Conservation (phyloP, 768 basidiomycete species). For the Pholiota microspora region DNA sequence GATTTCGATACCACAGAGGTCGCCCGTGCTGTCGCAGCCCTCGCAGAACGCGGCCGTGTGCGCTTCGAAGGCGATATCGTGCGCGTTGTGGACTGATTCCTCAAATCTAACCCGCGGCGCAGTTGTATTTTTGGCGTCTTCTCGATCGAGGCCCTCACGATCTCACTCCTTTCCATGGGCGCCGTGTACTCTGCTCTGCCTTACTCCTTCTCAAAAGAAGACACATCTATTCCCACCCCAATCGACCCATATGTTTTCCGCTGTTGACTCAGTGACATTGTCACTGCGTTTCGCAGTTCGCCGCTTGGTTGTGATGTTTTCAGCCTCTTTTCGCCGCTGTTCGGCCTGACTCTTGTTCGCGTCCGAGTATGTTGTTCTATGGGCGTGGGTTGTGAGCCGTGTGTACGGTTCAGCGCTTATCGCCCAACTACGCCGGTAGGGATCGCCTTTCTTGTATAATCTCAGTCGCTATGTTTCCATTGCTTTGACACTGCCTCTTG, state of each 20-base stretch:
- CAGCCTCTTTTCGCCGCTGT: background rate
- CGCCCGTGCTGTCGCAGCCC: constrained; percentile 40
- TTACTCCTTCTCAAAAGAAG: no score
- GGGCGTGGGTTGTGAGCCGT: background rate
- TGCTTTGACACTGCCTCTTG: no score
- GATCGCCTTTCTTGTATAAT: no score
- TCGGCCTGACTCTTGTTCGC: background rate
- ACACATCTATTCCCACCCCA: no score
- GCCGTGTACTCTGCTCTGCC: no score
- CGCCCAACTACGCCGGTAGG: background rate
- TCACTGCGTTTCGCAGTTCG: background rate
- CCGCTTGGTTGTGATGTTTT: background rate
- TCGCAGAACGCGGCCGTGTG: constrained; percentile 47
- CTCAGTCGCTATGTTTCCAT: no score
- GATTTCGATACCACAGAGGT: constrained; percentile 81
- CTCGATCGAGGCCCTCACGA: no score
- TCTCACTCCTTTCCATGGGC: background rate
- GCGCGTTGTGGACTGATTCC: constrained; percentile 18
- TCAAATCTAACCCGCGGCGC: background rate
- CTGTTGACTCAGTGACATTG: background rate
- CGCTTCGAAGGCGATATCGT: constrained; percentile 51
- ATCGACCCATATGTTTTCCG: background rate
- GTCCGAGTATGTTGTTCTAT: background rate
- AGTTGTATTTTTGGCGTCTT: no score
- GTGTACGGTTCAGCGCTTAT: background rate